Evolutionary conservation across 345 rosid genomes (phyloP).

Genomic region (Aquilaria yunnanensis): DNA sequence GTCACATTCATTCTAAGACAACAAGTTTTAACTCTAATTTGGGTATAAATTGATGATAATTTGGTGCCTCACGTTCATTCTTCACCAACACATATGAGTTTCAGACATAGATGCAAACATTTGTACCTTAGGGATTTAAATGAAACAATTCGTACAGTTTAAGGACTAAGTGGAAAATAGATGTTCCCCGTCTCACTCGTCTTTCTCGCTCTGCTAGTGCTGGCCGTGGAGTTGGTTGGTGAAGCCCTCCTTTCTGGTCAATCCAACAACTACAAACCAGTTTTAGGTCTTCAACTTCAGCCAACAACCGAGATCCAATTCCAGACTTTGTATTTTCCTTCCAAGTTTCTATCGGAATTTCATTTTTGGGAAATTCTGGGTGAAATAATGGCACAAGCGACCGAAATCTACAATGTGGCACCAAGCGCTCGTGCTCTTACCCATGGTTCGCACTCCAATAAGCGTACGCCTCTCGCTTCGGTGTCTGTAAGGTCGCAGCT

Average conservation of each 20-base stretch:
- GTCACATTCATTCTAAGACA: no score
- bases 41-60: no score
- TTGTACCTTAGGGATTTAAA: no score
- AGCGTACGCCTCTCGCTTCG: constrained; percentile 18
- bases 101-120: no score
- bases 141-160: no score
- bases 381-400: constrained; percentile 53
- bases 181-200: neutral
- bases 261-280: constrained; percentile 13
- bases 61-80: no score
- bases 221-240: constrained; percentile 19
- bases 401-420: constrained; percentile 40
- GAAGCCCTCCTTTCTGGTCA: constrained; percentile 10
- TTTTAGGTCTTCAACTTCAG: neutral
- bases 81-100: no score
- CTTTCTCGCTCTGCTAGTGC: neutral
- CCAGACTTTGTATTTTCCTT: neutral
- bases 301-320: neutral
- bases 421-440: constrained; percentile 24
- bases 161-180: no score
- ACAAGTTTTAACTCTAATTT: no score
- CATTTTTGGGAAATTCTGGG: neutral
- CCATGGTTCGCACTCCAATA: constrained; percentile 23
- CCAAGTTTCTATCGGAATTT: neutral
- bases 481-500: constrained; percentile 36